Conservation (phyloP, 129 eudicot species). For the Lonicera japonica region DNA sequence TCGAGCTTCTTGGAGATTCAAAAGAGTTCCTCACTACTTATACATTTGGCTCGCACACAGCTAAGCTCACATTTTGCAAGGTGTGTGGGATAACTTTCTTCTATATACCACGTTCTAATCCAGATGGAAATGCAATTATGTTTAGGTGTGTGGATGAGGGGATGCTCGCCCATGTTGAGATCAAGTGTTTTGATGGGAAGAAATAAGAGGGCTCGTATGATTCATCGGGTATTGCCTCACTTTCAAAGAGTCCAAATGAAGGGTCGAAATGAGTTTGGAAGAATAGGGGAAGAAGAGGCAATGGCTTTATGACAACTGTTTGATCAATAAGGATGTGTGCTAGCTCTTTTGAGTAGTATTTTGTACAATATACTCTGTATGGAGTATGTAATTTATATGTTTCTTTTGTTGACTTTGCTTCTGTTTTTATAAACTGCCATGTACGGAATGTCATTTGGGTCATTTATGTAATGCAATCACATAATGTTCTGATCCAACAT, state of each 20-base stretch:
- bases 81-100: slow-evolving; percentile 85
- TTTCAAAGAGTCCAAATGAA: slow-evolving; percentile 36
- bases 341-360: too few species aligned
- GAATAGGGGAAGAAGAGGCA: too few species aligned
- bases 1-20: slow-evolving; percentile 56
- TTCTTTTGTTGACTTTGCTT: too few species aligned
- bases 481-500: too few species aligned
- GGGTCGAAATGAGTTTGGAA: slow-evolving; percentile 6
- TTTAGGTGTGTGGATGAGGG: slow-evolving; percentile 73
- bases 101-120: slow-evolving; percentile 76
- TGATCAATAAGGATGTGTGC: too few species aligned
- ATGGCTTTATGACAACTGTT: too few species aligned
- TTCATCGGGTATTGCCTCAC: slow-evolving; percentile 47
- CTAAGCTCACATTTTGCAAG: slow-evolving; percentile 79
- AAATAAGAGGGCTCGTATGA: slow-evolving; percentile 68
- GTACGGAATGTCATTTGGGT: too few species aligned
- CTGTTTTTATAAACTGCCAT: too few species aligned
- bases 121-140: slow-evolving; percentile 66
- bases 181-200: slow-evolving; percentile 52
- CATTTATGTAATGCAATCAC: too few species aligned
- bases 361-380: too few species aligned
- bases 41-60: slow-evolving; percentile 83
- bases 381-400: too few species aligned
- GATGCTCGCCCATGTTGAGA: slow-evolving; percentile 64
- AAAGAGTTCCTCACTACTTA: slow-evolving; percentile 59